Conservation (phyloP, 2,329 filamentous ascomycete genomes). For the Triangularia verruculosa region DNA sequence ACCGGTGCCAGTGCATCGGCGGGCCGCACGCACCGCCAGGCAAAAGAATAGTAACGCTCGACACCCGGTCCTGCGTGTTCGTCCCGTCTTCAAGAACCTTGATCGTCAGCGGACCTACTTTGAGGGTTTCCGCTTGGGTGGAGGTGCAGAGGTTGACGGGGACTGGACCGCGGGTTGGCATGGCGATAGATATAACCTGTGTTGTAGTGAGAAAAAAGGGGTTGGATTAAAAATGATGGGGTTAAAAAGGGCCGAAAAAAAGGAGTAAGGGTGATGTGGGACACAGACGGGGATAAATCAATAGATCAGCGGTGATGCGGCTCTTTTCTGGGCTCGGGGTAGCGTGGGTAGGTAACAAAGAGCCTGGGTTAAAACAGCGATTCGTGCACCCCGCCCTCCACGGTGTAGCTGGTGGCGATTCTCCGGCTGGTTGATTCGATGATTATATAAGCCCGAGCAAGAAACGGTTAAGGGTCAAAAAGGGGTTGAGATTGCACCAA, state of each 20-base stretch:
- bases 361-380: neutral
- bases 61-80: conserved; percentile 35
- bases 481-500: neutral
- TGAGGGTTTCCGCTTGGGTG: conserved; percentile 32
- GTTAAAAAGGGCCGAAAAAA: neutral
- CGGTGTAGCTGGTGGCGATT: neutral
- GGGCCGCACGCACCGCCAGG: conserved; percentile 34
- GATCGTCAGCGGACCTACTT: conserved; percentile 35
- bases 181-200: conserved; percentile 19
- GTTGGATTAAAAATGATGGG: neutral
- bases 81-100: conserved; percentile 37
- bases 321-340: no score
- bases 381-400: no score
- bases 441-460: neutral
- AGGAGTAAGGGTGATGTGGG: neutral
- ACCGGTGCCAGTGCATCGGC: conserved; percentile 39
- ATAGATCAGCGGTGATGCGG: neutral
- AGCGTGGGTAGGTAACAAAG: no score
- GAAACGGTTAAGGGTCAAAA: neutral
- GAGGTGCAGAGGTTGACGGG: conserved; percentile 32
- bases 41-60: conserved; percentile 33
- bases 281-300: neutral
- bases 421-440: neutral
- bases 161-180: conserved; percentile 35
- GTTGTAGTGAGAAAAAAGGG: neutral